Conservation (phyloP, 495 filamentous ascomycete genomes). For the Talaromyces ruber region DNA sequence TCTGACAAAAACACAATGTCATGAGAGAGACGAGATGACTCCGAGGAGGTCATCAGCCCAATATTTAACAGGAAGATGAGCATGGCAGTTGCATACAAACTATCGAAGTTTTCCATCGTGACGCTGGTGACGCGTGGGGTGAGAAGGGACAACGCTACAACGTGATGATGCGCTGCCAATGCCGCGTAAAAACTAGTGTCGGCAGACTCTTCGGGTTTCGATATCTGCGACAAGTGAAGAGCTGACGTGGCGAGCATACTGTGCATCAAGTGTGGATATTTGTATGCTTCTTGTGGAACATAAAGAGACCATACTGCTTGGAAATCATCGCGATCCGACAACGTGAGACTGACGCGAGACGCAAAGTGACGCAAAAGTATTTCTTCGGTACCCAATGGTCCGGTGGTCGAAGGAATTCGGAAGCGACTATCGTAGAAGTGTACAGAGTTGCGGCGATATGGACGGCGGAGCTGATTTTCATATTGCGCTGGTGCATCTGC, state of each 20-base stretch:
- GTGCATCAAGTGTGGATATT: constrained; percentile 4
- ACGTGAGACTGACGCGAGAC: neutral
- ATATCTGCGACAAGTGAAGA: neutral
- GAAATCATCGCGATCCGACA: neutral
- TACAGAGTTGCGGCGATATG: neutral
- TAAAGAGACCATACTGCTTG: neutral
- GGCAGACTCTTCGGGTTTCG: neutral
- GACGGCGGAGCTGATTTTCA: neutral
- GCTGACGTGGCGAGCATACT: constrained; percentile 2
- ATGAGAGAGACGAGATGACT: neutral
- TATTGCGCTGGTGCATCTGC: neutral
- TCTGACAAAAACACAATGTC: neutral
- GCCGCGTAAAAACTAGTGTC: neutral
- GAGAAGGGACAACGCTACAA: neutral
- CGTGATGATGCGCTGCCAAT: neutral
- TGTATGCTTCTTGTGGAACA: neutral
- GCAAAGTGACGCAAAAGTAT: neutral
- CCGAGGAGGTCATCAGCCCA: neutral
- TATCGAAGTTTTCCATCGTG: neutral
- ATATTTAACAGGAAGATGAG: constrained; percentile 1
- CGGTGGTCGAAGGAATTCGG: neutral
- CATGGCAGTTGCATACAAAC: neutral
- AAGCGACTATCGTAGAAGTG: neutral
- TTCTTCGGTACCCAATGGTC: neutral
- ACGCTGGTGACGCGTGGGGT: neutral